A percentile compares a stretch with the other conserved stretches of the same genome.
phyloP scores from a whole-genome alignment of 805 yeast genomes.

The Myxozyma neglecta region DNA sequence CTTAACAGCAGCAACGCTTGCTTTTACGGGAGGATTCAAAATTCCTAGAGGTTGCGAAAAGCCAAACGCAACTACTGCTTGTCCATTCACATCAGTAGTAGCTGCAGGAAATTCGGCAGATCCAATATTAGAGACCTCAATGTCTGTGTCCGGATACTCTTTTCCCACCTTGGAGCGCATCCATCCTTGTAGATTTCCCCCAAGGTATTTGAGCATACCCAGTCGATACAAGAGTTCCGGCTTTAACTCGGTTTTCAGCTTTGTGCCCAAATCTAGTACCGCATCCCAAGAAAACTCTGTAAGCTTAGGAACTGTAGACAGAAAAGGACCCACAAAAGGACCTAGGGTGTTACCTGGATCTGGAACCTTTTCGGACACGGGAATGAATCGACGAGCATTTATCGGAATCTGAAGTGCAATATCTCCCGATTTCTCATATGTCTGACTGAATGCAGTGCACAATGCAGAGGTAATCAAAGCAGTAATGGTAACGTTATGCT shows the following conservation, averaged over 20 bases:
- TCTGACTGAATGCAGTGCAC: not conserved
- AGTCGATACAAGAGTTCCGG: not conserved
- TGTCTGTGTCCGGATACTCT: not conserved
- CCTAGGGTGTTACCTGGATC: constrained; percentile 7
- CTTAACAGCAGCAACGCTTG: constrained; percentile 4
- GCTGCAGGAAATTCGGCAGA: constrained; percentile 1
- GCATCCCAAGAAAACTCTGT: constrained; percentile 11
- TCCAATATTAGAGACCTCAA: constrained; percentile 21
- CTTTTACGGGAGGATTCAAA: not conserved
- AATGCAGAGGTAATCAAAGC: constrained; percentile 6
- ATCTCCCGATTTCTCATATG: constrained; percentile 2
- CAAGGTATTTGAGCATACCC: constrained; percentile 10
- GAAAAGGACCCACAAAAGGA: constrained; percentile 3
- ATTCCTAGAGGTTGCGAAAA: constrained; percentile 14
- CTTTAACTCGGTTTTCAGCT: constrained; percentile 2
- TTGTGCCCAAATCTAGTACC: not conserved
- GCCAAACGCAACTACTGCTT: not conserved
- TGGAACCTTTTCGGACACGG: not conserved
- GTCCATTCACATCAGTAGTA: not conserved
- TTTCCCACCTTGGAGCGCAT: constrained; percentile 4
- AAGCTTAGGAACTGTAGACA: not conserved
- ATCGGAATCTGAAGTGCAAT: constrained; percentile 7
- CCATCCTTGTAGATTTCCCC: constrained; percentile 4
- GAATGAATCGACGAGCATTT: constrained; percentile 18
- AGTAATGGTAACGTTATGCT: constrained; percentile 11